A percentile compares a stretch with the other conserved stretches of the same genome.
Evolutionary conservation across 306 rosid species (phyloP).

Genomic region (Crotalaria pallida): DNA sequence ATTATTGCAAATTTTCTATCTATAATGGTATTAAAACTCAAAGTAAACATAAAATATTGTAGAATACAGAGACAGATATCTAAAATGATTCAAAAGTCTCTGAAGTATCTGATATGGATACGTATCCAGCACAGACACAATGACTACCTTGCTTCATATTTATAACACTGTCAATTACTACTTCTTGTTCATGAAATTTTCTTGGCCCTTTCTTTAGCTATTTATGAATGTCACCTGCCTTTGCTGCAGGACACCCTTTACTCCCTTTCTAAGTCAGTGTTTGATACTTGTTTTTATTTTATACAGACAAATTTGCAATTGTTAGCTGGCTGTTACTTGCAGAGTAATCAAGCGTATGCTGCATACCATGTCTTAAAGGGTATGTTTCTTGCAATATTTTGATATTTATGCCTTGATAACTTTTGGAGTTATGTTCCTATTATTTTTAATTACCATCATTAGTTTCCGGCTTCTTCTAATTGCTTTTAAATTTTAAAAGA

Average conservation of each 20-base stretch:
- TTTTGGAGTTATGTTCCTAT: not conserved
- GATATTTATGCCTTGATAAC: not conserved
- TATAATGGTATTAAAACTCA: too few species aligned
- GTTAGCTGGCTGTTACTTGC: conserved; percentile 81
- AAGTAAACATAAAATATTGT: too few species aligned
- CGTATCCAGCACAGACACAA: too few species aligned
- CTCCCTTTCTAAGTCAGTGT: not conserved
- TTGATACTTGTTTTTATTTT: conserved; percentile 22
- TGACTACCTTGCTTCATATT: too few species aligned
- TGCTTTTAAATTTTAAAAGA: not conserved
- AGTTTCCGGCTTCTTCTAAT: not conserved
- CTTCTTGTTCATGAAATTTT: conserved; percentile 20
- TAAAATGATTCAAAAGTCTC: too few species aligned
- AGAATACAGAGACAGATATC: too few species aligned
- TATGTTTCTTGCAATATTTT: conserved; percentile 23
- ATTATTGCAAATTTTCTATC: too few species aligned
- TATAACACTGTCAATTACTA: not conserved
- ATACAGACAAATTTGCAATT: conserved; percentile 76
- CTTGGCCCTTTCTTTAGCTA: not conserved
- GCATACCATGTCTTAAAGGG: conserved; percentile 94
- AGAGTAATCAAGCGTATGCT: conserved; percentile 68
- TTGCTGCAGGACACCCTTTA: conserved; percentile 2
- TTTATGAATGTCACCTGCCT: not conserved
- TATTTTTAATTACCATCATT: not conserved
- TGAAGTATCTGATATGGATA: too few species aligned